Percentiles rank a stretch among this genome's conserved stretches.
Conservation (phyloP, 2,329 filamentous ascomycete genomes). For the Diaporthe australafricana region DNA sequence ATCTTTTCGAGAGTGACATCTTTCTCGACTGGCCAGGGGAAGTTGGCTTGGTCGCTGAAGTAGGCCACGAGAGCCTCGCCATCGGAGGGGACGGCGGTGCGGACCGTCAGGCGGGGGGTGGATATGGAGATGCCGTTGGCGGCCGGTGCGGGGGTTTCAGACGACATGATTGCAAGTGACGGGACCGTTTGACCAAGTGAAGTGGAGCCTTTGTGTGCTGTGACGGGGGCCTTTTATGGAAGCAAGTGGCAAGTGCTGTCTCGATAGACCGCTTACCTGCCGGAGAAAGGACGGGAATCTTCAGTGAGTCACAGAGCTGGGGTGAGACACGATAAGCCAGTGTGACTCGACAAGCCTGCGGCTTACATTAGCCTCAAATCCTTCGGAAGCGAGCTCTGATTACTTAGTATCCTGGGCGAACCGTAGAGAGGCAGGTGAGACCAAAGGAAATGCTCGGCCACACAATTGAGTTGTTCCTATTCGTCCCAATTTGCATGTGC, state of each 20-base stretch:
- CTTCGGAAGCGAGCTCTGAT: not conserved
- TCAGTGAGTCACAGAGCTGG: slow-evolving; percentile 5
- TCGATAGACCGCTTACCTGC: too few relatives aligned
- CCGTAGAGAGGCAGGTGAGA: too few relatives aligned
- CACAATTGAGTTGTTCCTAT: too few relatives aligned
- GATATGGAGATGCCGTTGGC: slow-evolving; percentile 43
- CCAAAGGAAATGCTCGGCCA: too few relatives aligned
- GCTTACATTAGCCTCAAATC: not conserved
- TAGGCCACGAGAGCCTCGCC: slow-evolving; percentile 33
- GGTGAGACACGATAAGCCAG: not conserved
- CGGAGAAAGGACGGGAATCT: too few relatives aligned
- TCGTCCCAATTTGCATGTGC: too few relatives aligned
- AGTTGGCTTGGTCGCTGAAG: slow-evolving; percentile 38
- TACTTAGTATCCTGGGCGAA: too few relatives aligned
- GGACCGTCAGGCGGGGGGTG: slow-evolving; percentile 56
- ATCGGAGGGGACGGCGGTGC: slow-evolving; percentile 45
- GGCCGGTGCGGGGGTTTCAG: not conserved
- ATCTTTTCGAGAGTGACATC: slow-evolving; percentile 35
- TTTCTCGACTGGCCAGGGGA: slow-evolving; percentile 26
- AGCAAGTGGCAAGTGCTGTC: too few relatives aligned
- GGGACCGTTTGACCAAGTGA: not conserved
- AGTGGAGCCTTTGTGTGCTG: not conserved
- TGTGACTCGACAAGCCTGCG: not conserved
- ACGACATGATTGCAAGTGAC: slow-evolving; percentile 1
- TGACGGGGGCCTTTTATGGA: not conserved